Percentiles rank a stretch among this genome's conserved stretches.
These are phyloP conservation scores for Saccharomycopsis phalli DNA, from an alignment of 1,139 yeast species.

Conservation along the genomic window DNA sequence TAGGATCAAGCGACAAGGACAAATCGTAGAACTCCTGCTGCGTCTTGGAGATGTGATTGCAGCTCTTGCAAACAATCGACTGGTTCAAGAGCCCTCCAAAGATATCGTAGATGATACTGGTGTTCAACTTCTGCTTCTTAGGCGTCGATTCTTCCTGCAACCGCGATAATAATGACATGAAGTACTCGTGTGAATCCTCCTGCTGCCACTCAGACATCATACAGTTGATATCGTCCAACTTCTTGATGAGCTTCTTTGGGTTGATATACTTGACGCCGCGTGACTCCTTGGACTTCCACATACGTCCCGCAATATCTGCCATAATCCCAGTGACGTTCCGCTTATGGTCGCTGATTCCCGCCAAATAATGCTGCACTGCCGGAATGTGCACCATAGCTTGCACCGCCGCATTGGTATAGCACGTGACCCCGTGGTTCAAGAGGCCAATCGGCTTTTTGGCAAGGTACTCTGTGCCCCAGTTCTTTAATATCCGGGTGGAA, in stretches of 20 bases:
- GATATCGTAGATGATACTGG: slow-evolving; percentile 80
- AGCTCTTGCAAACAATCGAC: slow-evolving; percentile 70
- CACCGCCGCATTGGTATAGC: slow-evolving; percentile 92
- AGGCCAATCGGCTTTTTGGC: slow-evolving; percentile 61
- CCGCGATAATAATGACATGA: slow-evolving; percentile 80
- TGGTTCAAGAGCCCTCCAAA: slow-evolving; percentile 89
- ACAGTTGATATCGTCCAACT: slow-evolving; percentile 80
- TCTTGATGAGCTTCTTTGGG: slow-evolving; percentile 64
- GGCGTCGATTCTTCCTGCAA: slow-evolving; percentile 91
- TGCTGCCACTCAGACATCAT: slow-evolving; percentile 98
- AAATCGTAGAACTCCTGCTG: slow-evolving; percentile 91
- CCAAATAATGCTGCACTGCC: slow-evolving; percentile 75
- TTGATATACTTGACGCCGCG: slow-evolving; percentile 41
- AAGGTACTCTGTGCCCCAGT: slow-evolving; percentile 45
- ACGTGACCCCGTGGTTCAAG: slow-evolving; percentile 87
- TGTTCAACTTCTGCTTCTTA: slow-evolving; percentile 70
- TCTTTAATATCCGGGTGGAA: slow-evolving; percentile 46
- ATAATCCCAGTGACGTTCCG: slow-evolving; percentile 62
- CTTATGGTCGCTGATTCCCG: slow-evolving; percentile 44
- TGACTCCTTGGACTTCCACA: slow-evolving; percentile 42
- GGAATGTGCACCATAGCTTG: slow-evolving; percentile 89
- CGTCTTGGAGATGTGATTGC: slow-evolving; percentile 78
- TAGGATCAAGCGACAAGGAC: slow-evolving; percentile 56
- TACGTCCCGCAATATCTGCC: slow-evolving; percentile 60
- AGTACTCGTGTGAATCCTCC: slow-evolving; percentile 96